Percentiles rank a stretch among this genome's conserved stretches.
Evolutionary conservation across 768 basidiomycete species (phyloP).

Genomic region (Boletus edulis): DNA sequence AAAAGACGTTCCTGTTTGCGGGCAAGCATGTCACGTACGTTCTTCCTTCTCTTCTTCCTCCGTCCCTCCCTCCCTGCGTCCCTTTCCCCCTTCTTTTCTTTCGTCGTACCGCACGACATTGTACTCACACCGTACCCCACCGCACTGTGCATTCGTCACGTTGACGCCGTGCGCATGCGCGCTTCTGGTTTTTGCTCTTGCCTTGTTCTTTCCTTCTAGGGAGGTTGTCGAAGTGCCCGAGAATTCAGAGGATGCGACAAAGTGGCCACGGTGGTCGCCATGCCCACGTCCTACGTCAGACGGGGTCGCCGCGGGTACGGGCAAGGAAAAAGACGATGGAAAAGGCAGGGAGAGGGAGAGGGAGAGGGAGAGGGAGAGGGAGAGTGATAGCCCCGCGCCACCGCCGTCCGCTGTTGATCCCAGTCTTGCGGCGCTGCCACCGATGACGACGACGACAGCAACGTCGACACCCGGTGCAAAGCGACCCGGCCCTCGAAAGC

Average conservation of each 20-base stretch:
- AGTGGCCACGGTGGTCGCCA: conserved; percentile 60
- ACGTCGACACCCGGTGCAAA: conserved; percentile 21
- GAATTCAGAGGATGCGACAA: conserved; percentile 70
- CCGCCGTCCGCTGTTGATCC: neutral
- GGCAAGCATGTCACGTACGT: conserved; percentile 69
- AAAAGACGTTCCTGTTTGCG: conserved; percentile 70
- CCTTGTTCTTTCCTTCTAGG: conserved; percentile 35
- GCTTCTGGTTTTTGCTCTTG: too few species aligned
- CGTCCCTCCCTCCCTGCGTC: neutral
- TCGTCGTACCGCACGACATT: too few species aligned
- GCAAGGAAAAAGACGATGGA: neutral
- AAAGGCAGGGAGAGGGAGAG: neutral
- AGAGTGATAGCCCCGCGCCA: neutral
- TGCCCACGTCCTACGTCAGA: neutral
- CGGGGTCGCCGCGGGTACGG: neutral
- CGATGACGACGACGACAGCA: neutral
- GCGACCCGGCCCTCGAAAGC: conserved; percentile 65
- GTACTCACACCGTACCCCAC: too few species aligned
- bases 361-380: neutral
- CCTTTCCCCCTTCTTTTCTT: neutral
- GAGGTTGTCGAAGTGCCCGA: conserved; percentile 73
- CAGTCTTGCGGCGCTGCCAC: neutral
- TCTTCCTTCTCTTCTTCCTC: neutral
- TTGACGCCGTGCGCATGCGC: too few species aligned
- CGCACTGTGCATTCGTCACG: too few species aligned